phyloP scores from a whole-genome alignment of 1,284 basidiomycete species.

The Tilletia setariae region DNA sequence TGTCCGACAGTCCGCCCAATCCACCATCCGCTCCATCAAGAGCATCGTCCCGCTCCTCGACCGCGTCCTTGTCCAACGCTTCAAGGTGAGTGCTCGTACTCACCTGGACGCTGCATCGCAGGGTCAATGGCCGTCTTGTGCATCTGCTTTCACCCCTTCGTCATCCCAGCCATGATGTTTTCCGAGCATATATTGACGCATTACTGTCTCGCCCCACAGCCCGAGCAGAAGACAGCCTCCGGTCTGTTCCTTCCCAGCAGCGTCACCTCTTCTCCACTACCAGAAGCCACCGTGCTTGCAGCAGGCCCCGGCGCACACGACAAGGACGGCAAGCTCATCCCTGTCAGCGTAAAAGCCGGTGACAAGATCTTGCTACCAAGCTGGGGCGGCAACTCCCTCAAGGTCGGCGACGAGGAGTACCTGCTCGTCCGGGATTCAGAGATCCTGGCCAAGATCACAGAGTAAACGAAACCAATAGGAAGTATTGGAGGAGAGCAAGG shows the following conservation, averaged over 20 bases:
- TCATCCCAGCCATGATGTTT: neutral
- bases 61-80: constrained; percentile 93
- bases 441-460: constrained; percentile 93
- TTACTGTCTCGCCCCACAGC: neutral
- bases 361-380: constrained; percentile 90
- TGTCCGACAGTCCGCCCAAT: constrained; percentile 21
- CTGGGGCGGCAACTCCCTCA: constrained; percentile 93
- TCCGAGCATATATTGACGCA: constrained; percentile 6
- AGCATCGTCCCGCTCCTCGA: constrained; percentile 86
- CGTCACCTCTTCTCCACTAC: constrained; percentile 75
- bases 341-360: constrained; percentile 76
- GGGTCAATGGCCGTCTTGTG: neutral
- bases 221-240: constrained; percentile 77
- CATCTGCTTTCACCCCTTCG: neutral
- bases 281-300: constrained; percentile 93
- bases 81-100: constrained; percentile 65
- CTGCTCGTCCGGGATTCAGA: constrained; percentile 91
- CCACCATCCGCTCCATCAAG: constrained; percentile 69
- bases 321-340: constrained; percentile 76
- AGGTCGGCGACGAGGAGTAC: constrained; percentile 98
- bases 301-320: constrained; percentile 86
- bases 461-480: constrained; percentile 66
- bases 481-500: too few species aligned
- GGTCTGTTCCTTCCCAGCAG: constrained; percentile 92
- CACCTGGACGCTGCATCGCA: constrained; percentile 53